Base-by-base conservation (phyloP, 2,329 filamentous ascomycete genomes). In the Hypoxylon sp. region DNA sequence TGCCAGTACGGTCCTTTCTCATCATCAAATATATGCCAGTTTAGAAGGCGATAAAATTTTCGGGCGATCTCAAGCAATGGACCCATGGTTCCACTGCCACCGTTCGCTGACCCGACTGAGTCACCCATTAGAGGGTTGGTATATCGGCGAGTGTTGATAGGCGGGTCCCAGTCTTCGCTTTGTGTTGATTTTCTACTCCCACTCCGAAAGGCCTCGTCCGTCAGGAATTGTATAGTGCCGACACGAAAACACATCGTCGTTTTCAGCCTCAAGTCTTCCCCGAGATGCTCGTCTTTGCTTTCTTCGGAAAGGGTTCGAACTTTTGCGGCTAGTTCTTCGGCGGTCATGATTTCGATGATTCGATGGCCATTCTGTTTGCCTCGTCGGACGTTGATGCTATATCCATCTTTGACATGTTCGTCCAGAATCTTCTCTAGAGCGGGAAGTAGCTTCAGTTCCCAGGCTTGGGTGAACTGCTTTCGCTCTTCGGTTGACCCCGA, bases 11-110 rank as follows among this genome's bases (percentile, higher is more conserved):
- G 7, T 2, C 27, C 29, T n/a, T n/a, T n/a, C 20, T 29, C 17
- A 16, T 57, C 53, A 17, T 57, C 53, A 21, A 57, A 57, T 4
- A 38, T 27, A 20, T 57, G 53, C 53, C 53, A 57, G 29, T 52
- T 57, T n/a, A 57, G 29, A 2, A 57, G 12, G 26, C 44, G 44
- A 30, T 57, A 53, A 31, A 40, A 31, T 11, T 38, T 46, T 11
- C 27, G 30, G 3, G 29, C 25, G n/a, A 57, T 53, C 29, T 49
- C 16, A 15, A 57, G 32, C 21, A 52, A 26, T 1, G 53, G 53
- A 3, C 53, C 53, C 21, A 57, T 31, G 3, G 53, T 57, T 3
- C 37, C 53, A 29, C 48, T 57, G 7, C 34, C 29, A 16, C 25
- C 43, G 15, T 17, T 12, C 5, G n/a, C 17, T 12, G 53, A 38